These are phyloP conservation scores for sunflower (Helianthus annuus) DNA, from an alignment of 129 eudicot genomes.

Conservation along the genomic window HanXRQr2.0-SUNRISE NC_035444.2:32944657-32945156, in stretches of 20 bases:
- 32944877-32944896: neutral
- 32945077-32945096: slow-evolving; percentile 37
- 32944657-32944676: too few relatives aligned
- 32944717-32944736: too few relatives aligned
- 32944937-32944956: too few relatives aligned
- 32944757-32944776: neutral
- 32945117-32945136: slow-evolving; percentile 35
- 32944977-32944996: neutral
- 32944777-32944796: neutral
- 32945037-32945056: neutral
- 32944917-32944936: too few relatives aligned
- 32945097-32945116: slow-evolving; percentile 46
- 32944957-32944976: too few relatives aligned
- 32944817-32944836: neutral
- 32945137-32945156: slow-evolving; percentile 33
- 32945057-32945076: slow-evolving; percentile 5
- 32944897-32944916: too few relatives aligned
- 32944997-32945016: neutral
- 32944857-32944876: neutral
- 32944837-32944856: neutral
- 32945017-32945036: neutral
- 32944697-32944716: too few relatives aligned
- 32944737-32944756: too few relatives aligned
- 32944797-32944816: neutral
- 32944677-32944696: too few relatives aligned